Evolutionary conservation across 345 rosid genomes (phyloP), one percentile per base, ranked within the genome.

Genomic region (Camelina laxa): DNA sequence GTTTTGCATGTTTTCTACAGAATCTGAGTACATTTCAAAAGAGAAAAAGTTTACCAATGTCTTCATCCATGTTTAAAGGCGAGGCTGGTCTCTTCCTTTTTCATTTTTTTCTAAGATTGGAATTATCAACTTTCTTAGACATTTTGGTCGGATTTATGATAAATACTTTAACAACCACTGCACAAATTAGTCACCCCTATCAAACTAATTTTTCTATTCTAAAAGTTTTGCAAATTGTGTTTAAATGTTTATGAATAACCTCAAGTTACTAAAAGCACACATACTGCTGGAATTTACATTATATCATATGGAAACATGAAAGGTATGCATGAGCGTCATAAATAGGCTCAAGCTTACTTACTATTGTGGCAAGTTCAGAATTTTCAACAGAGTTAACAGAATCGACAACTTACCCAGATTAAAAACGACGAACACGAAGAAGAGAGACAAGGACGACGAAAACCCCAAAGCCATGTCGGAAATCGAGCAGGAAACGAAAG

Each of bases 31-130:
- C 6, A 42, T 63, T 27, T 30, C 17, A 45, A 15, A 20, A 33
- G 45, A 53, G 10, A 0, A 62, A 44, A 31, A 1, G 1, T 65
- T 10, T 73, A 73, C 77, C 70, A 55, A 2, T 58, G 21, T 21
- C 51, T 14, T 19, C 7, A 39, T 57, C 62, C 14, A 31, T 57
- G 21, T 31, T n/a, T 4, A 3, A n/a, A 27, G 27, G 41, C 2
- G 22, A 63, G 68, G n/a, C 35, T 9, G 2, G 22, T 63, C 27
- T 55, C 19, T 56, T 30, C n/a, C 1, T 45, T 45, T 1, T 6
- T 21, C 3, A 6, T 21, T 41, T 61, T 13, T 21, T 48, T 61
- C 19, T n/a, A n/a, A 14, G 13, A 5, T 61, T 7, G 33, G 4
- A 41, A 7, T 39, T 60, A 38, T 20, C 48, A 41, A 41, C 48